Evolutionary conservation across 148 eudicot genomes (phyloP), one percentile per base, ranked within the genome.

Genomic region (Pouteria glomerata): DNA sequence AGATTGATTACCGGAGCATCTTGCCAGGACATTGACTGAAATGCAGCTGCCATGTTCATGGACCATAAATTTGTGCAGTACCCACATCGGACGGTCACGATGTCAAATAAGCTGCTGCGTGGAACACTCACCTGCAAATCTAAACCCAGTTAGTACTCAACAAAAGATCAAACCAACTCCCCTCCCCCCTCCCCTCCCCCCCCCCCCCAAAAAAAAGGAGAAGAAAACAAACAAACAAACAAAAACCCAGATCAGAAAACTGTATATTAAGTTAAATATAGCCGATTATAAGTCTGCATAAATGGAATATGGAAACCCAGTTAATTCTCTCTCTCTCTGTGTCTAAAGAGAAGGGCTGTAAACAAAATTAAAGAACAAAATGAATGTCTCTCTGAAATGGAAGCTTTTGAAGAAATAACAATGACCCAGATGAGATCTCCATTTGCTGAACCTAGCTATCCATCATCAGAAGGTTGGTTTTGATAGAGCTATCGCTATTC

Each of bases 71-170:
- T 89, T 30, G 90, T 74, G 82, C 97, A 92, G 82, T 92, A 96
- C 58, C 97, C 97, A 63, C 97, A 92, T 72, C 96, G 84, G 59
- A 92, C 96, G 35, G 97, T 92, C 82, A 92, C 97, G 16, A 86
- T 83, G 62, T 92, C 96, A 34, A 75, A 81, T 73, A 92, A 74
- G 83, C 76, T 88, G 71, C 73, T 88, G 83, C 88, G 88, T 82
- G 97, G 97, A 51, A 92, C 97, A 83, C 93, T 92, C 77, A 89
- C 97, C 96, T 92, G 85, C 69, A 71, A 12, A 47, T 10, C n/a
- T 0, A 63, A 42, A 26, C 27, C 3, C 27, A 16, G n/a, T 6
- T 8, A 45, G 7, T 15, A 4, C 29, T 42, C 0, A 63, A 8
- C 29, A 41, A 29, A 0, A 8, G 16, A 21, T 12, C n/a, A n/a